Conservation (phyloP, 164 flowering plant species). For the Umbilicus rupestris region DNA sequence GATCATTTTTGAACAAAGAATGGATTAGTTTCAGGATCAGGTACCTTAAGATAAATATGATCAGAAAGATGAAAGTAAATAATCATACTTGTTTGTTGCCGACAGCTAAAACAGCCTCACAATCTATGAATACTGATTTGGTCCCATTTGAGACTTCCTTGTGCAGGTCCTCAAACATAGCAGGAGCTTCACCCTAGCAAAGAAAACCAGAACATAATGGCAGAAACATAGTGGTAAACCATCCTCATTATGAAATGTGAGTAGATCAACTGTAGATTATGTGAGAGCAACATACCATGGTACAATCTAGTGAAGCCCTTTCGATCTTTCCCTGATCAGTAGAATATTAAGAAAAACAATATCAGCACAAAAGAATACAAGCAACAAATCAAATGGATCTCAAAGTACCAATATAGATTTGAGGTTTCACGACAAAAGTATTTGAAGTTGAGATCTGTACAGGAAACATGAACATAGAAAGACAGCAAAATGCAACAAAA, state of each 20-base stretch:
- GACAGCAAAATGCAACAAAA: neutral
- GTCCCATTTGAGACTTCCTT: slow-evolving; percentile 25
- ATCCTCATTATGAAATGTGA: neutral
- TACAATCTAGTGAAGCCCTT: neutral
- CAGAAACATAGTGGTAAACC: neutral
- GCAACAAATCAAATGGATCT: too few relatives aligned
- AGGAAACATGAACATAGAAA: too few relatives aligned
- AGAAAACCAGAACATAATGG: neutral
- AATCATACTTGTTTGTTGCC: slow-evolving; percentile 48
- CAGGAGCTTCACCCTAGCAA: slow-evolving; percentile 75
- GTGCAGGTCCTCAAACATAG: slow-evolving; percentile 29
- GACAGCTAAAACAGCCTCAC: slow-evolving; percentile 25
- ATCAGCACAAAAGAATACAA: neutral
- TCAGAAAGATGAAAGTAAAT: slow-evolving; percentile 1
- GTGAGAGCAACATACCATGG: neutral
- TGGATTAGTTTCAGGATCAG: neutral
- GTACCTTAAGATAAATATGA: neutral
- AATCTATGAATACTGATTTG: slow-evolving; percentile 29
- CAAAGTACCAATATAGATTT: too few relatives aligned
- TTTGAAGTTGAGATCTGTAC: too few relatives aligned
- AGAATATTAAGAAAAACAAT: neutral
- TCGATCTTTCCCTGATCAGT: neutral
- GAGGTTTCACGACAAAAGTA: too few relatives aligned
- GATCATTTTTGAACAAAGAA: slow-evolving; percentile 11
- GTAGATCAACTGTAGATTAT: neutral